Evolutionary conservation across 2,329 filamentous ascomycete species (phyloP).

Genomic region (Microcera coccophila): DNA sequence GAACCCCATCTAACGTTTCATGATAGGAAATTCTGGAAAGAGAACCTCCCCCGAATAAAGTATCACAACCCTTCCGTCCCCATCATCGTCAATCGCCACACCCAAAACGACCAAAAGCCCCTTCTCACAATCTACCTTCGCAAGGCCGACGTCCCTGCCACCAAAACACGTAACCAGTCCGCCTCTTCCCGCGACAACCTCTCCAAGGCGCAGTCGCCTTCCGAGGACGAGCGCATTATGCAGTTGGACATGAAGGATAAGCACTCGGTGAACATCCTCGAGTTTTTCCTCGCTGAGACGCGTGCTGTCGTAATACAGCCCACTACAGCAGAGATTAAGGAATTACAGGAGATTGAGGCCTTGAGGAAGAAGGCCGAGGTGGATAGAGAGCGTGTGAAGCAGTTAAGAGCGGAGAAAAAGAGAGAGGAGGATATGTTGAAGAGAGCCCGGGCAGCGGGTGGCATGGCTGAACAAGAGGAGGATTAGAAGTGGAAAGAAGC

Average conservation of each 20-base stretch:
- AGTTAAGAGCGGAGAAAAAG: slow-evolving; percentile 54
- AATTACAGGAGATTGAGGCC: slow-evolving; percentile 56
- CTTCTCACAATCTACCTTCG: slow-evolving; percentile 64
- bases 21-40: slow-evolving; percentile 80
- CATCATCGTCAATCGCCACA: slow-evolving; percentile 74
- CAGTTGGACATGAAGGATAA: slow-evolving; percentile 62
- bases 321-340: slow-evolving; percentile 55
- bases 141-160: slow-evolving; percentile 24
- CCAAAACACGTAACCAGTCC: slow-evolving; percentile 36
- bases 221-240: slow-evolving; percentile 47
- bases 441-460: slow-evolving; percentile 38
- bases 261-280: slow-evolving; percentile 59
- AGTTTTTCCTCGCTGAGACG: slow-evolving; percentile 59
- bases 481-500: slow-evolving; percentile 16
- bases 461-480: slow-evolving; percentile 34
- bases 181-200: slow-evolving; percentile 46
- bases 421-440: slow-evolving; percentile 54
- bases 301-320: slow-evolving; percentile 55
- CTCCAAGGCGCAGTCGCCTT: slow-evolving; percentile 47
- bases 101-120: slow-evolving; percentile 52
- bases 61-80: slow-evolving; percentile 85
- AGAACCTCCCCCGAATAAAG: slow-evolving; percentile 80
- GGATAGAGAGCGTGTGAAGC: slow-evolving; percentile 53
- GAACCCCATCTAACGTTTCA: slow-evolving; percentile 15
- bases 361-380: slow-evolving; percentile 46